Evolutionary conservation across 2,329 filamentous ascomycete genomes (phyloP), one percentile per base, ranked within the genome.

Genomic region (Ceratocystiopsis sp.): DNA sequence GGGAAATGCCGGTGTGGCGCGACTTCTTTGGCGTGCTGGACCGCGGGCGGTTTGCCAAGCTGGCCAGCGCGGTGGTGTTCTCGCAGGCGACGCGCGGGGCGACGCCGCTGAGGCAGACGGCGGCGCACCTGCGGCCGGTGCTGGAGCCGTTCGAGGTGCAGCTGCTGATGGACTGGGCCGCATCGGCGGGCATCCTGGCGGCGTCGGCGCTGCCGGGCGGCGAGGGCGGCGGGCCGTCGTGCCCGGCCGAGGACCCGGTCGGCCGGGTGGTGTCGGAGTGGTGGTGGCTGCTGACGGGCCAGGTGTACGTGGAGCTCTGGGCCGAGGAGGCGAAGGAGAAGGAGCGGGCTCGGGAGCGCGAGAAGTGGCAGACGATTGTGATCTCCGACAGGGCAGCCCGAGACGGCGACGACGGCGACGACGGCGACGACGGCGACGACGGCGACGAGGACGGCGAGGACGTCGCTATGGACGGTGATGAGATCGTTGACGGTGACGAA

Each of bases 1-100:
- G 25, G 2, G 69, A 73, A 37, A 62, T 84, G 4, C 82, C 82
- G 0, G 68, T 84, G 42, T 87, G 82, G 82, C 71, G 75, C 42
- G 78, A 80, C 55, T 75, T 86, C 46, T 73, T 80, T 47, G 76
- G 73, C 9, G 61, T 68, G 7, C 52, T 72, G 1, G 68, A 83
- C 46, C 57, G 56, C n/a, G 59, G 63, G 0, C 68, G 76, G 43
- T 86, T 82, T 79, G 67, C 71, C 43, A 69, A 75, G 48, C 66
- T 80, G 12, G 56, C 84, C 5, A 68, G 72, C 5, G 69, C 75
- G 6, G 66, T 84, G 2, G 62, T 76, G 33, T 75, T 82, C 47
- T 62, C 71, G 29, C 58, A 82, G 33, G 74, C 78, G 1, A 75
- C 73, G 16, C 66, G 78, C 45, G 73, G 79, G 0, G 71, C 75